Conservation (phyloP, 2,329 filamentous ascomycete genomes). For the Aspergillus amoenus region DNA sequence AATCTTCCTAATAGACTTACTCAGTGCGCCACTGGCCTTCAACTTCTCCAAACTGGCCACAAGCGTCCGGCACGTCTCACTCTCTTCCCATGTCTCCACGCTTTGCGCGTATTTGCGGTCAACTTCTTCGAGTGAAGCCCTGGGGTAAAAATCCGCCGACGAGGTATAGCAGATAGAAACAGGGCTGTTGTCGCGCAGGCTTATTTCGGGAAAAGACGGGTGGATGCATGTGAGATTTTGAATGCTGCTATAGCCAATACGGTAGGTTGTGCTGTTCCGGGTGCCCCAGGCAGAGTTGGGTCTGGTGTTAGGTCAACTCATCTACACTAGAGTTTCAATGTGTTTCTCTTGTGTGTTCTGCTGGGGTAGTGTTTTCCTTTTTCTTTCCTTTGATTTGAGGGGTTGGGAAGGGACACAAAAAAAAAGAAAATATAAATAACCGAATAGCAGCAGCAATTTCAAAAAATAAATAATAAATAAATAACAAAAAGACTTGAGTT, state of each 20-base stretch:
- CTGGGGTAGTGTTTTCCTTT: not conserved
- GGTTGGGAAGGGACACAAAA: not conserved
- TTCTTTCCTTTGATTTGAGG: not conserved
- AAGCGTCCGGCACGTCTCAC: constrained; percentile 17
- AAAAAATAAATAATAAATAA: too few species aligned
- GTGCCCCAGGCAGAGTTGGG: not conserved
- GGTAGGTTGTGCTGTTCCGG: constrained; percentile 16
- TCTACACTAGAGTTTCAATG: not conserved
- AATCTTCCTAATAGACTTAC: constrained; percentile 21
- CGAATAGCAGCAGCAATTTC: too few species aligned
- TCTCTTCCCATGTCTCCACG: constrained; percentile 20
- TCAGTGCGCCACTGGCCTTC: not conserved
- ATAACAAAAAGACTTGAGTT: too few species aligned
- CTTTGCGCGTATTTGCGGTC: constrained; percentile 10
- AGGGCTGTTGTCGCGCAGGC: constrained; percentile 12
- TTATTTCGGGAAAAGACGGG: constrained; percentile 14
- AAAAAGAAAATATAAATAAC: not conserved
- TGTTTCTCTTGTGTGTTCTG: too few species aligned
- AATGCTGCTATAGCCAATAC: constrained; percentile 22
- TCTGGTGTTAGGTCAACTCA: not conserved
- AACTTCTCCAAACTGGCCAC: not conserved
- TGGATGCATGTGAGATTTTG: constrained; percentile 17
- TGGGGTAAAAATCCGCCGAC: not conserved
- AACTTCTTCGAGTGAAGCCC: constrained; percentile 8
- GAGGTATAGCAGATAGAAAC: constrained; percentile 20